Evolutionary conservation across 164 flowering plant genomes (phyloP), one percentile per base, ranked within the genome.

Genomic region (Houttuynia cordata): DNA sequence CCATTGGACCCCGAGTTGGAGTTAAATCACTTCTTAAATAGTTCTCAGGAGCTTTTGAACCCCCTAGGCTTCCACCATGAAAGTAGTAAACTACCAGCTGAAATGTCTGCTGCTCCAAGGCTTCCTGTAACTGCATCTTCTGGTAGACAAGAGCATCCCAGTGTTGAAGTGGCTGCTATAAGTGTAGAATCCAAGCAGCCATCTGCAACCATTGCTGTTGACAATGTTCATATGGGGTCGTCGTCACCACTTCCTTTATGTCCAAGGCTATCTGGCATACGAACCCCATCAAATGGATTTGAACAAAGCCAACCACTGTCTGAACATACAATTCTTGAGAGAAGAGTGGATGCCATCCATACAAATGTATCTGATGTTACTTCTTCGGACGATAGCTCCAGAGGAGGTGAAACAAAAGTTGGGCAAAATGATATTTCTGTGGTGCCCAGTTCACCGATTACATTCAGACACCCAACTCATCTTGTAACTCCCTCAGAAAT

Each of bases 401-500:
- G 69, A 66, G 81, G 68, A 68, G 75, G 65, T 71, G 82, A 74
- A 61, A 77, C 62, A 49, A 76, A 75, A 66, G 62, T 63, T 70
- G 21, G 70, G 53, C 82, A 72, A 42, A 85, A 76, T 59, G 84
- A 84, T 68, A 66, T 62, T 51, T 68, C 85, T 49, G 58, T 63
- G 64, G 70, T 64, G 24, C 59, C 69, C 21, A 78, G 61, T 76
- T 67, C 81, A 53, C 72, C 77, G 56, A 40, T 68, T 34, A 63
- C 72, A 71, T 85, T 84, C 75, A 84, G 79, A 68, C 91, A 82
- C 66, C 91, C 96, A 21, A 88, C 92, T 53, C 96, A 90, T 75
- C 74, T 93, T 52, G 73, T 93, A 56, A 93, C 99, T 54, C 97
- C 99, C 45, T 75, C 88, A 37, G 99, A 93, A 74, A 81, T 89